Percentiles rank a stretch among this genome's conserved stretches.
phyloP scores from a whole-genome alignment of 441 rosid genomes.

The Capsella rubella region DNA sequence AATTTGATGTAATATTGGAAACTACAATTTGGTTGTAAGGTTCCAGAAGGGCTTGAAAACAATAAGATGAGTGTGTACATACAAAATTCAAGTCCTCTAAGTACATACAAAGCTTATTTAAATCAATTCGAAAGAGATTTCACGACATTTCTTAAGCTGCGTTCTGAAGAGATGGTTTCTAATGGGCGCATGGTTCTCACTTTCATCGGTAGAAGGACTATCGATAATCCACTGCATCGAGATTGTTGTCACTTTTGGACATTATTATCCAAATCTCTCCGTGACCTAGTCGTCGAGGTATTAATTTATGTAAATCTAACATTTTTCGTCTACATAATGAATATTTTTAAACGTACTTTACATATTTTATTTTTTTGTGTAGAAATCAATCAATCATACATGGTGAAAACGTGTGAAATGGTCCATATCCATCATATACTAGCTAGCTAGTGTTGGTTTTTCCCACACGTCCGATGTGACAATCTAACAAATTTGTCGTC shows the following conservation, averaged over 20 bases:
- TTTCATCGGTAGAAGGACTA: slow-evolving; percentile 45
- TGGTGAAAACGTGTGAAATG: not conserved
- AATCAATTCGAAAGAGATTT: slow-evolving; percentile 49
- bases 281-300: slow-evolving; percentile 40
- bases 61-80: slow-evolving; percentile 49
- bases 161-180: slow-evolving; percentile 47
- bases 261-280: slow-evolving; percentile 39
- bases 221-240: slow-evolving; percentile 37
- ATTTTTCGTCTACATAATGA: not conserved
- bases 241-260: slow-evolving; percentile 47
- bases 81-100: slow-evolving; percentile 44
- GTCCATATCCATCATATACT: not conserved
- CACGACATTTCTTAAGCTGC: slow-evolving; percentile 39
- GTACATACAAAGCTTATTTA: slow-evolving; percentile 46
- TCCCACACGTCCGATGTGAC: not conserved
- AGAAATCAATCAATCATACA: too few relatives aligned
- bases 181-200: slow-evolving; percentile 47
- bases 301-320: not conserved
- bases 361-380: too few relatives aligned
- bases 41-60: slow-evolving; percentile 36
- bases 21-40: slow-evolving; percentile 13
- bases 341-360: slow-evolving; percentile 1
- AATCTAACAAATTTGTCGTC: not conserved
- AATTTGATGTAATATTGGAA: slow-evolving; percentile 5
- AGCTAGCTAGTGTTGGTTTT: not conserved